Conservation (phyloP, 768 basidiomycete genomes). For the Rhodocollybia butyracea region DNA sequence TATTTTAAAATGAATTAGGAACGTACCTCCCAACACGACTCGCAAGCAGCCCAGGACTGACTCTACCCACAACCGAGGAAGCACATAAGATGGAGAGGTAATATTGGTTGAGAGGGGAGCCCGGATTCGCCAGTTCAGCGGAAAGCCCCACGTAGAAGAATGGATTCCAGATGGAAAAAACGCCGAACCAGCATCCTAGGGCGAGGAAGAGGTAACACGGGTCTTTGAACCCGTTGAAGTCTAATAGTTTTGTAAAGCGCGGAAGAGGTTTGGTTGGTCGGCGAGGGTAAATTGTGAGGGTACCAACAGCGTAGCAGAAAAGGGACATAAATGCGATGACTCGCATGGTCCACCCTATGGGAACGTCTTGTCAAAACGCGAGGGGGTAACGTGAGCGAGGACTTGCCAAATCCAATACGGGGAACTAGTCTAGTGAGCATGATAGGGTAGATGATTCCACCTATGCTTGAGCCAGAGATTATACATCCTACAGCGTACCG, state of each 20-base stretch:
- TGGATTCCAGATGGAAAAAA: slow-evolving; percentile 21
- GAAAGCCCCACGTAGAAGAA: slow-evolving; percentile 26
- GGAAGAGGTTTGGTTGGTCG: slow-evolving; percentile 21
- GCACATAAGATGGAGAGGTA: slow-evolving; percentile 23
- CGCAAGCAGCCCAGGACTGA: slow-evolving; percentile 20
- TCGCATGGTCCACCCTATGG: slow-evolving; percentile 26
- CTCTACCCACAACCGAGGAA: slow-evolving; percentile 22
- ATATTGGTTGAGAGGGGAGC: slow-evolving; percentile 18
- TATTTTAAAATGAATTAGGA: background rate
- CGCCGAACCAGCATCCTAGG: slow-evolving; percentile 18
- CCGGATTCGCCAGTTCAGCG: slow-evolving; percentile 14
- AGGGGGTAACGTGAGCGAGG: background rate
- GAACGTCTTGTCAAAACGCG: background rate
- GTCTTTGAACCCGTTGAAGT: slow-evolving; percentile 20
- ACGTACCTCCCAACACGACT: slow-evolving; percentile 21
- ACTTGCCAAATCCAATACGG: slow-evolving; percentile 18
- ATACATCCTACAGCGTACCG: slow-evolving; percentile 32
- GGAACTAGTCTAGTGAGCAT: slow-evolving; percentile 18
- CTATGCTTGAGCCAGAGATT: slow-evolving; percentile 26
- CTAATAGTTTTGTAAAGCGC: slow-evolving; percentile 14
- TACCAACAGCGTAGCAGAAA: slow-evolving; percentile 17
- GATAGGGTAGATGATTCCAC: slow-evolving; percentile 31
- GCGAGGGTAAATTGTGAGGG: slow-evolving; percentile 20
- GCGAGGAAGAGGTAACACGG: slow-evolving; percentile 17
- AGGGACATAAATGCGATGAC: slow-evolving; percentile 21